Evolutionary conservation across 306 rosid species (phyloP).

Genomic region (Cicer yamashitae): DNA sequence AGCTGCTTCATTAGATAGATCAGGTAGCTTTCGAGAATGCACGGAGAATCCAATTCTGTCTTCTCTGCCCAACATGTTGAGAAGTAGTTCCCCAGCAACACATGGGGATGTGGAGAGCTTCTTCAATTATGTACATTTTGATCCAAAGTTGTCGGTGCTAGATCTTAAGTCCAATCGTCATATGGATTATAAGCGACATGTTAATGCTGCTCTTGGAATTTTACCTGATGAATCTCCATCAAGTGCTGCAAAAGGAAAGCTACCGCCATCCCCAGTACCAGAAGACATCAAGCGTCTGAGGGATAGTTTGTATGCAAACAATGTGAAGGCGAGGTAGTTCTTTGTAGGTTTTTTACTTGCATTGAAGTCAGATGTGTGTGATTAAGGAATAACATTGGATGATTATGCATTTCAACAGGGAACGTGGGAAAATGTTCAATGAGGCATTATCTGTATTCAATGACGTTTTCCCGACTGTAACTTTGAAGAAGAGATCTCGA

Average conservation of each 20-base stretch:
- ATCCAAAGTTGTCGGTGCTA: conserved; percentile 68
- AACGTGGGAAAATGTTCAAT: conserved; percentile 72
- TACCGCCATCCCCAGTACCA: conserved; percentile 61
- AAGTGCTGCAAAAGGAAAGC: conserved; percentile 78
- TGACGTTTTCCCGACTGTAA: conserved; percentile 76
- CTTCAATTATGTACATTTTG: conserved; percentile 69
- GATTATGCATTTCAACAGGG: conserved; percentile 61
- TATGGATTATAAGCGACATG: conserved; percentile 69
- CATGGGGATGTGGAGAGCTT: conserved; percentile 77
- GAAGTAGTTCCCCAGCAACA: conserved; percentile 70
- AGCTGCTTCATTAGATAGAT: conserved; percentile 80
- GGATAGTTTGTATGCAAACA: conserved; percentile 57
- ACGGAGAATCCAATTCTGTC: conserved; percentile 81
- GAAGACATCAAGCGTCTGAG: conserved; percentile 81
- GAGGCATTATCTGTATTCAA: conserved; percentile 82
- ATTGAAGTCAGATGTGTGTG: conserved; percentile 41
- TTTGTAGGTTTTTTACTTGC: conserved; percentile 50
- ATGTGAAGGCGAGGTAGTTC: conserved; percentile 86
- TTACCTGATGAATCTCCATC: conserved; percentile 88
- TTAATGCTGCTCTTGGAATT: conserved; percentile 72
- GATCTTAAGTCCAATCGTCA: conserved; percentile 82
- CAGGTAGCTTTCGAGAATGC: conserved; percentile 89
- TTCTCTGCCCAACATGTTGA: conserved; percentile 86
- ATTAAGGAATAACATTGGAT: conserved; percentile 46
- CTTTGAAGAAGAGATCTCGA: conserved; percentile 95